phyloP scores from a whole-genome alignment of 1,284 basidiomycete species.

The Ceratobasidium sp. region DNA sequence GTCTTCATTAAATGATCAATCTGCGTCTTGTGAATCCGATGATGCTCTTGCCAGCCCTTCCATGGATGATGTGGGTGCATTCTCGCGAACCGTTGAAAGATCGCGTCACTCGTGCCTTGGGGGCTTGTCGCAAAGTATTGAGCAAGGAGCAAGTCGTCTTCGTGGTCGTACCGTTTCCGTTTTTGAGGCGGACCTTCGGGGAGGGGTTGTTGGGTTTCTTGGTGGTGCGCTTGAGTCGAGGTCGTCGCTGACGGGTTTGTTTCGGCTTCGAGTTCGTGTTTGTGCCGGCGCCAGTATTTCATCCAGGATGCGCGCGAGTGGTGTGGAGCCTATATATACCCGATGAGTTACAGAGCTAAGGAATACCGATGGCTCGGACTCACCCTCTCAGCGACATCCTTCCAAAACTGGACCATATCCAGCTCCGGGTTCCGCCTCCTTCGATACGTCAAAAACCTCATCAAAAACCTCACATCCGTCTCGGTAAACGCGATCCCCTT shows the following conservation, averaged over 20 bases:
- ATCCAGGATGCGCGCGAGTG: slow-evolving; percentile 90
- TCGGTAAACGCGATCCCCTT: slow-evolving; percentile 87
- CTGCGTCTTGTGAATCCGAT: slow-evolving; percentile 83
- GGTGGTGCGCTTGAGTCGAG: slow-evolving; percentile 31
- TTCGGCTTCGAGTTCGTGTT: slow-evolving; percentile 77
- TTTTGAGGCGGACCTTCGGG: slow-evolving; percentile 72
- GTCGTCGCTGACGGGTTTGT: slow-evolving; percentile 51
- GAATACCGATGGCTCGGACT: slow-evolving; percentile 46
- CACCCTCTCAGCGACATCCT: slow-evolving; percentile 81
- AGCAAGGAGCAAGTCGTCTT: slow-evolving; percentile 80
- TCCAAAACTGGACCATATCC: slow-evolving; percentile 88
- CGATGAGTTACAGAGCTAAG: slow-evolving; percentile 6
- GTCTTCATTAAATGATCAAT: slow-evolving; percentile 80
- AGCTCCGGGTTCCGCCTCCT: slow-evolving; percentile 69
- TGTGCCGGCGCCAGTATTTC: slow-evolving; percentile 87
- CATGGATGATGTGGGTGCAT: slow-evolving; percentile 83
- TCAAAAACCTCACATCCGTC: slow-evolving; percentile 79
- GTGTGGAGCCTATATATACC: slow-evolving; percentile 73
- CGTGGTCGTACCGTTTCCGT: slow-evolving; percentile 82
- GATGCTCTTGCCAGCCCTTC: slow-evolving; percentile 91
- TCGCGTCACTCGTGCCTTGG: slow-evolving; percentile 81
- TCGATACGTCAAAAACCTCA: slow-evolving; percentile 78
- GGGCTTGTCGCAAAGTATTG: slow-evolving; percentile 75
- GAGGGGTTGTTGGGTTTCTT: slow-evolving; percentile 54
- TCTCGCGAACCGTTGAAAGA: slow-evolving; percentile 80